phyloP scores from a whole-genome alignment of 441 rosid species.

The Kokia cookei region DNA sequence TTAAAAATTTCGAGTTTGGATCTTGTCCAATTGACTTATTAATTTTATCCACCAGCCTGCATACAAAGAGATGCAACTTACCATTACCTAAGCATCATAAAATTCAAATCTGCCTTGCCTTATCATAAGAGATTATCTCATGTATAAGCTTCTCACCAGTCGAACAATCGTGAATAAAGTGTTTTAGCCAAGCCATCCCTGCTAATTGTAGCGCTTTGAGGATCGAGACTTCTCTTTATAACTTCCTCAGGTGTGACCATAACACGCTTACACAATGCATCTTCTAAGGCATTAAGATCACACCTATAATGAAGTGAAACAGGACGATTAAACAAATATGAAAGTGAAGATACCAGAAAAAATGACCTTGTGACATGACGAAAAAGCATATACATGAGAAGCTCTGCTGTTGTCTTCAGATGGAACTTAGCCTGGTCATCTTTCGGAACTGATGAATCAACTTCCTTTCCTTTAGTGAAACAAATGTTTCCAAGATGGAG shows the following conservation, averaged over 20 bases:
- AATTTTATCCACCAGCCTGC: constrained; percentile 15
- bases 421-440: constrained; percentile 81
- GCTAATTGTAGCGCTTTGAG: constrained; percentile 12
- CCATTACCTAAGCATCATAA: not conserved
- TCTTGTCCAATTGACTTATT: constrained; percentile 16
- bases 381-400: constrained; percentile 56
- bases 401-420: constrained; percentile 84
- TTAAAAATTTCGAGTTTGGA: constrained; percentile 13
- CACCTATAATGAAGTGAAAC: constrained; percentile 10
- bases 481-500: constrained; percentile 84
- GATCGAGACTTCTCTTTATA: constrained; percentile 16
- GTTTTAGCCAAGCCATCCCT: constrained; percentile 66
- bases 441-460: constrained; percentile 83
- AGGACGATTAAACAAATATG: constrained; percentile 18
- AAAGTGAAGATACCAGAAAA: constrained; percentile 1
- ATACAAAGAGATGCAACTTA: not conserved
- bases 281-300: constrained; percentile 15
- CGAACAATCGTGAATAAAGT: constrained; percentile 15
- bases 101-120: not conserved
- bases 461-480: constrained; percentile 77
- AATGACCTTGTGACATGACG: not conserved
- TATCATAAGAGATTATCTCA: constrained; percentile 19
- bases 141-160: constrained; percentile 9
- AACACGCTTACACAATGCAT: constrained; percentile 16
- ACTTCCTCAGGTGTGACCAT: constrained; percentile 37